Conservation (phyloP, 176 grass and related monocot genomes). For the Puccinellia tenuiflora region DNA sequence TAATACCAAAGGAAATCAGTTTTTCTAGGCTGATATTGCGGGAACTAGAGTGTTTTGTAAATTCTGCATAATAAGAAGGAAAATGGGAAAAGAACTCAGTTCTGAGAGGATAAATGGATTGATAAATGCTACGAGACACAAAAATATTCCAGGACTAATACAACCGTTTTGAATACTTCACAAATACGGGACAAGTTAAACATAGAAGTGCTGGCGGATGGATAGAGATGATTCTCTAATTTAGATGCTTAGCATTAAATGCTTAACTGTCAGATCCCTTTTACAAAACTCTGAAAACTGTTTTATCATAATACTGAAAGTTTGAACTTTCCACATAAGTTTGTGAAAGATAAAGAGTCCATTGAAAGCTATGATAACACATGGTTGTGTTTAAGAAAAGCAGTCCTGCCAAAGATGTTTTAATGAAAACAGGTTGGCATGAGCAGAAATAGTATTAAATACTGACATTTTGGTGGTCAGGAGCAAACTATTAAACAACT, state of each 20-base stretch:
- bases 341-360: background rate
- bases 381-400: background rate
- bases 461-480: background rate
- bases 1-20: background rate
- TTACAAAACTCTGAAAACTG: background rate
- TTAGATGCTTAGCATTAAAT: background rate
- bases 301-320: background rate
- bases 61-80: background rate
- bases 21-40: background rate
- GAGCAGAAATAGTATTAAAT: background rate
- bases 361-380: background rate
- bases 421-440: background rate
- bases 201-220: background rate
- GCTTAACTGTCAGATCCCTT: background rate
- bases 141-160: background rate
- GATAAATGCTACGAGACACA: background rate
- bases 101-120: background rate
- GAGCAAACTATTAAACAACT: background rate
- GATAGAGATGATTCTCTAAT: background rate
- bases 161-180: background rate
- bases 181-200: background rate
- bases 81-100: background rate
- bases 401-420: background rate
- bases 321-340: background rate
- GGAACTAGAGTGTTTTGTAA: background rate